phyloP scores from a whole-genome alignment of 192 early-diverging fungal species.

The Coemansia sp. region DNA sequence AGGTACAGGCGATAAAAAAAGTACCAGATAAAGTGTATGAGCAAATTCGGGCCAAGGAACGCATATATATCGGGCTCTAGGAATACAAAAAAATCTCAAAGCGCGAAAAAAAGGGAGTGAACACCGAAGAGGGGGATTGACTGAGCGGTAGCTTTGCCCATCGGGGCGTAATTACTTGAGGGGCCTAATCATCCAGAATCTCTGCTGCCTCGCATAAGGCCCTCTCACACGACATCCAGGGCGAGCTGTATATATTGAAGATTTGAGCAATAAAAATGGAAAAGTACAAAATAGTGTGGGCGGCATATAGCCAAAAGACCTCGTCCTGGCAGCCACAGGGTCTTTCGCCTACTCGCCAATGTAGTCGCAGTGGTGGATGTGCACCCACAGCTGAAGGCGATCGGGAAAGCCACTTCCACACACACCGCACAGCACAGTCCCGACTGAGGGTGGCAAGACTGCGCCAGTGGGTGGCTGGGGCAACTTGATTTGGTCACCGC shows the following conservation, averaged over 20 bases:
- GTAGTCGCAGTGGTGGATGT: slow-evolving; percentile 38
- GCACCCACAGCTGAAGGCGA: slow-evolving; percentile 37
- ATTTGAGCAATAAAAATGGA: neutral
- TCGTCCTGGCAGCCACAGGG: neutral
- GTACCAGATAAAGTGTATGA: neutral
- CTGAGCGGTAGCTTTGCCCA: neutral
- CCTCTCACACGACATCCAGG: neutral
- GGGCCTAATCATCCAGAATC: neutral
- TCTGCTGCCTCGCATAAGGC: neutral
- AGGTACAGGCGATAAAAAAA: neutral
- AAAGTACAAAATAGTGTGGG: neutral
- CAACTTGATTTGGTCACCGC: neutral
- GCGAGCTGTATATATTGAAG: neutral
- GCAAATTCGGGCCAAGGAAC: neutral
- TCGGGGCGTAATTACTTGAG: neutral
- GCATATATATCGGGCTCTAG: neutral
- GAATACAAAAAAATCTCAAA: neutral
- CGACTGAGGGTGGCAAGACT: neutral
- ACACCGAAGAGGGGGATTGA: neutral
- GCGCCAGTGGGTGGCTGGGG: neutral
- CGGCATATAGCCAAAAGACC: neutral
- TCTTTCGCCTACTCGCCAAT: slow-evolving; percentile 15
- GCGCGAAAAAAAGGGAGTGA: neutral
- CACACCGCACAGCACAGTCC: slow-evolving; percentile 28
- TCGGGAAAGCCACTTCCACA: slow-evolving; percentile 27